Percentiles rank a stretch among this genome's conserved stretches.
Evolutionary conservation across 176 grass and related monocot genomes (phyloP).

Genomic region (Phragmites australis): DNA sequence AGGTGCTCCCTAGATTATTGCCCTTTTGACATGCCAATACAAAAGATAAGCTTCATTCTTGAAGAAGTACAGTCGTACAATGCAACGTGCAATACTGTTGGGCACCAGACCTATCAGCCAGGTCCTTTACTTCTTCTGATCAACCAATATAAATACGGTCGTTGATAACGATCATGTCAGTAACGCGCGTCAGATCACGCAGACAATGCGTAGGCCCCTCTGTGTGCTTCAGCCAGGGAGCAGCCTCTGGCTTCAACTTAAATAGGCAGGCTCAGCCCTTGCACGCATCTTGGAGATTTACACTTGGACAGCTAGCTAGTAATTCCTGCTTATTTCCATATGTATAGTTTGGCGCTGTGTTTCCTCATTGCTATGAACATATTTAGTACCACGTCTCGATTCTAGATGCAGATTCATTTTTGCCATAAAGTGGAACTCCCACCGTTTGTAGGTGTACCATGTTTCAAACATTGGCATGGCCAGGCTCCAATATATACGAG

Average conservation of each 20-base stretch:
- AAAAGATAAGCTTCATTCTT: not conserved
- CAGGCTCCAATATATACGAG: no score
- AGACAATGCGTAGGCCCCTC: conserved; percentile 25
- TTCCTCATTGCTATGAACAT: no score
- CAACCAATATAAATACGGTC: not conserved
- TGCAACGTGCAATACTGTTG: not conserved
- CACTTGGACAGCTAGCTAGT: not conserved
- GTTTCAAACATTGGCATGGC: no score
- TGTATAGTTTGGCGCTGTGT: no score
- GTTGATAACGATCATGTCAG: not conserved
- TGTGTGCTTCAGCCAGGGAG: not conserved
- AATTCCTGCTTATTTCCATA: not conserved
- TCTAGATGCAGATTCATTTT: no score
- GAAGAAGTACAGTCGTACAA: not conserved
- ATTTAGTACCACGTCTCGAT: no score
- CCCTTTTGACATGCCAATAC: not conserved
- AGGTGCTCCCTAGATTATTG: no score
- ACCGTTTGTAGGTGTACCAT: no score
- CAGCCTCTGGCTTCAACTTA: conserved; percentile 10
- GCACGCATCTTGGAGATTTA: not conserved
- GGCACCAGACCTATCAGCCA: not conserved
- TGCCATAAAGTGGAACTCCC: no score
- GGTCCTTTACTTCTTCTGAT: no score
- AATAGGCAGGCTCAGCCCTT: not conserved
- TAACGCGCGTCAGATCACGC: not conserved